phyloP scores from a whole-genome alignment of 176 grass and related monocot species.

The Areca catechu region DNA sequence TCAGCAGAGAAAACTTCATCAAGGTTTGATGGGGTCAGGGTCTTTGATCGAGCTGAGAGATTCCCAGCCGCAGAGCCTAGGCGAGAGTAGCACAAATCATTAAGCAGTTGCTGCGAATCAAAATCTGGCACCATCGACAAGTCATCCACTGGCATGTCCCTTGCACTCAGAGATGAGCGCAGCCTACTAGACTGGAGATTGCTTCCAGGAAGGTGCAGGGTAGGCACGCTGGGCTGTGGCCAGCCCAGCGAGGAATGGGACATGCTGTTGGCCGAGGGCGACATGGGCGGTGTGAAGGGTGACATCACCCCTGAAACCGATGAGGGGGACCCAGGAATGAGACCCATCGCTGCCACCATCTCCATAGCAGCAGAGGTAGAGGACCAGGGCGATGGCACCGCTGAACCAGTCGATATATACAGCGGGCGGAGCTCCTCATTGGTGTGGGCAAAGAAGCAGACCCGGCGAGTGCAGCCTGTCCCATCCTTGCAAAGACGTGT shows the following conservation, averaged over 20 bases:
- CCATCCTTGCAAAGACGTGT: constrained; percentile 86
- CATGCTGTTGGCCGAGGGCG: constrained; percentile 30
- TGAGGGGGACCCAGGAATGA: constrained; percentile 38
- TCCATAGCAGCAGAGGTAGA: constrained; percentile 37
- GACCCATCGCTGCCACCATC: constrained; percentile 43
- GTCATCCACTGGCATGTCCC: constrained; percentile 25
- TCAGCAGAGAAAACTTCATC: constrained; percentile 79
- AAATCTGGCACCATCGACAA: constrained; percentile 29
- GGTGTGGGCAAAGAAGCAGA: constrained; percentile 81
- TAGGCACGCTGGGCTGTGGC: constrained; percentile 37
- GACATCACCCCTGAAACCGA: constrained; percentile 21
- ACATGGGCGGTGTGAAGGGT: constrained; percentile 41
- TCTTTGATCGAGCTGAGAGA: constrained; percentile 33
- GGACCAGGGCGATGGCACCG: constrained; percentile 41
- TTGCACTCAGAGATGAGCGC: constrained; percentile 50
- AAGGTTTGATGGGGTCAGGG: constrained; percentile 49
- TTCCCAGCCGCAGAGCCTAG: constrained; percentile 35
- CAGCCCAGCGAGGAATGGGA: constrained; percentile 10
- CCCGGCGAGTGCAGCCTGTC: constrained; percentile 53
- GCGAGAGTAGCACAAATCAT: constrained; percentile 43
- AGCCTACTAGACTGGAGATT: constrained; percentile 28
- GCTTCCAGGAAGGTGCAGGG: constrained; percentile 31
- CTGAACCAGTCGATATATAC: constrained; percentile 58
- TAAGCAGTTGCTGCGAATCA: constrained; percentile 44
- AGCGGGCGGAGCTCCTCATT: constrained; percentile 70